A percentile compares a stretch with the other conserved stretches of the same genome.
These are phyloP conservation scores for Macaranga tanarius DNA, from an alignment of 441 rosid species.

Conservation along the genomic window DNA sequence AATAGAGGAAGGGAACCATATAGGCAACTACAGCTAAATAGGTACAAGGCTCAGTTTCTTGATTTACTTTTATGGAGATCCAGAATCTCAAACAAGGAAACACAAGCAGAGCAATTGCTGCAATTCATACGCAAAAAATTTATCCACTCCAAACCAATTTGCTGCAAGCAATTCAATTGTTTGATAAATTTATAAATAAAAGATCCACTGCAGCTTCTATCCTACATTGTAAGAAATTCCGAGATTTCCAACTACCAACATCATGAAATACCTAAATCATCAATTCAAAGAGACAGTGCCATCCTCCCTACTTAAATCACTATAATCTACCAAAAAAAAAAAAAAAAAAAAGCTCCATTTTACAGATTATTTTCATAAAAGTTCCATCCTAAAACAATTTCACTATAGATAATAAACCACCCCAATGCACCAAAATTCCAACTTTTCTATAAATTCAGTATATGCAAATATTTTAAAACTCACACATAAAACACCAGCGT, in stretches of 20 bases:
- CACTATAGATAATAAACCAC: background rate
- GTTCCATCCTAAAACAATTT: background rate
- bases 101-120: background rate
- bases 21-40: background rate
- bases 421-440: background rate
- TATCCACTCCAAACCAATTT: background rate
- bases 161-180: background rate
- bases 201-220: background rate
- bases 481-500: background rate
- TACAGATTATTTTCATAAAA: background rate
- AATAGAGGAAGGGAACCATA: background rate
- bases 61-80: background rate
- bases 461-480: background rate
- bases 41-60: background rate
- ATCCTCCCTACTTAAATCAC: too few species aligned
- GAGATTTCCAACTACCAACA: background rate
- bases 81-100: background rate
- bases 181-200: background rate
- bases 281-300: too few species aligned
- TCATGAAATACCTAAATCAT: background rate
- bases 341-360: too few species aligned
- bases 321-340: background rate
- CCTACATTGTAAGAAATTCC: background rate
- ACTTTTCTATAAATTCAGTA: background rate
- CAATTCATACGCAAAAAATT: background rate